Evolutionary conservation across 1,139 yeast species (phyloP), one percentile per base, ranked within the genome.

Genomic region (Suhomyces bolitotheri): DNA sequence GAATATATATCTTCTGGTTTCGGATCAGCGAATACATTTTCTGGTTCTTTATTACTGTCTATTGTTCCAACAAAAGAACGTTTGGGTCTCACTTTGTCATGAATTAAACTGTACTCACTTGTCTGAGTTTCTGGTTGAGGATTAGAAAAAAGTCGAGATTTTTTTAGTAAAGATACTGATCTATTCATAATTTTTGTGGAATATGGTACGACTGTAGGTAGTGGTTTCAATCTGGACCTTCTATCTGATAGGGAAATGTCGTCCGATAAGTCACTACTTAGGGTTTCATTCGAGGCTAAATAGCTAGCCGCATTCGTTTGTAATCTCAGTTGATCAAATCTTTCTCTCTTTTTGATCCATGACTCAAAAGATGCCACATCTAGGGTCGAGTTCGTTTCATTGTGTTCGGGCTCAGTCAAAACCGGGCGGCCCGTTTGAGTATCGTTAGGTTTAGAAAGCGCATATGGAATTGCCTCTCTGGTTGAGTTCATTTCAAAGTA

Each of bases 331-430:
- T 59, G 60, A 32, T 75, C 79, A 45, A 63, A 75, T 38, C 71
- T 70, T 40, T 70, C 71, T 44, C 81, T 58, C 49, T 76, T 76
- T 25, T 66, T 62, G 26, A 66, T 68, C 81, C 81, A 76, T 8
- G 79, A 73, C 39, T 67, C 70, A 16, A 77, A 48, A 17, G 56
- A 51, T 1, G 52, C 51, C 9, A 34, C 54, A 10, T 53, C 61
- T 13, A 55, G 38, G 2, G 59, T 71, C 2, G 78, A 73, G 28
- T 58, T 52, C 10, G 73, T 63, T 46, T 76, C 81, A 40, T 62
- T 65, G 27, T 53, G 58, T 10, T 17, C 30, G 8, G 17, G 11
- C 9, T 31, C 30, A 14, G 24, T 21, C 35, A 38, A 27, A 7
- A 28, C 17, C 12, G 22, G 14, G 10, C 33, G 13, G 16, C 12